These are phyloP conservation scores for Crucihimalaya himalaica DNA, from an alignment of 345 rosid genomes.

Conservation along the genomic window DNA sequence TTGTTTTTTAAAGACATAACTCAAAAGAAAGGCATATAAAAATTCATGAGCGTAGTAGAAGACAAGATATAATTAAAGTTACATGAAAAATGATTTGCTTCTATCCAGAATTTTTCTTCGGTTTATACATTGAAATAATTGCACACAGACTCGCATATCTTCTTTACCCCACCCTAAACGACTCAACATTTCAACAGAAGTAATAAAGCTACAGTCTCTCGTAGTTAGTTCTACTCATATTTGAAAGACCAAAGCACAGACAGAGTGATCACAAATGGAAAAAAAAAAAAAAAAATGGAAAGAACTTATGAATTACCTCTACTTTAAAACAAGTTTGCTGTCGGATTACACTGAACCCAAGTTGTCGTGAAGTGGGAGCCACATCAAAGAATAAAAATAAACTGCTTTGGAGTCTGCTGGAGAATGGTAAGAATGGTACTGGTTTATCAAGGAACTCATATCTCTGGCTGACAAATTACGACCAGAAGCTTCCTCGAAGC, in stretches of 20 bases:
- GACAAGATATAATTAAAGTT: background rate
- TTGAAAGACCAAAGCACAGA: slow-evolving; percentile 27
- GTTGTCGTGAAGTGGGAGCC: slow-evolving; percentile 27
- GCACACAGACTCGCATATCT: slow-evolving; percentile 31
- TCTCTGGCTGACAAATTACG: slow-evolving; percentile 33
- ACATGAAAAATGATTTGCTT: slow-evolving; percentile 29
- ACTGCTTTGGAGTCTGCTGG: slow-evolving; percentile 33
- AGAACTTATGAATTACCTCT: slow-evolving; percentile 41
- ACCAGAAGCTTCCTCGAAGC: slow-evolving; percentile 37
- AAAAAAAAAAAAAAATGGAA: slow-evolving; percentile 10
- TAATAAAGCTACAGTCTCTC: slow-evolving; percentile 27
- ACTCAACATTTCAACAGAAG: slow-evolving; percentile 20
- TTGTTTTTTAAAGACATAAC: background rate
- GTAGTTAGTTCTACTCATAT: slow-evolving; percentile 33
- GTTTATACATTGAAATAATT: slow-evolving; percentile 39
- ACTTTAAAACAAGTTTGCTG: slow-evolving; percentile 30
- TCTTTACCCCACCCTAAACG: slow-evolving; percentile 30
- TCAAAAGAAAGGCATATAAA: slow-evolving; percentile 27
- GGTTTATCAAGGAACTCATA: slow-evolving; percentile 28
- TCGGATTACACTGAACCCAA: slow-evolving; percentile 30
- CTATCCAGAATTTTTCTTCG: slow-evolving; percentile 1
- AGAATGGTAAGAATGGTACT: slow-evolving; percentile 39
- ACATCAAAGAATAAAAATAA: slow-evolving; percentile 38
- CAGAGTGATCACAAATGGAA: slow-evolving; percentile 18
- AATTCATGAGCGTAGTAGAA: background rate